Evolutionary conservation across 345 rosid species (phyloP).

Genomic region (Eucalyptus virginea): DNA sequence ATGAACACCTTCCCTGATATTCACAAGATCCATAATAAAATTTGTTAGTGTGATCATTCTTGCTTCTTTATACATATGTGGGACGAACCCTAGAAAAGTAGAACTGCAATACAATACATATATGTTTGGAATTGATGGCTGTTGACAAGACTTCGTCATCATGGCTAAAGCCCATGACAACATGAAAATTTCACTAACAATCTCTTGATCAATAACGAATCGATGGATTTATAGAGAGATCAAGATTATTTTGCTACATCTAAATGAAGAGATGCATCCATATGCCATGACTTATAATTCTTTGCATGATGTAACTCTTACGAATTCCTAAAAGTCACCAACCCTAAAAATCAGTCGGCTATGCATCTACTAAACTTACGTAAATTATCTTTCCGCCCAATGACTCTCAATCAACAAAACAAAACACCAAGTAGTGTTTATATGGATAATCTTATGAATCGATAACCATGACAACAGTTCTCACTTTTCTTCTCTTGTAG

Average conservation of each 20-base stretch:
- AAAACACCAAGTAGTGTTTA: background rate
- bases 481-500: background rate
- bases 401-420: background rate
- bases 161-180: background rate
- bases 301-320: background rate
- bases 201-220: background rate
- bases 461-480: background rate
- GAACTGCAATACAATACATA: background rate
- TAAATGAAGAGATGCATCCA: background rate
- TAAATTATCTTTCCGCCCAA: background rate
- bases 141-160: background rate
- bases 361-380: background rate
- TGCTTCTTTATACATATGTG: background rate
- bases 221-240: background rate
- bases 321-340: background rate
- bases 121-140: background rate
- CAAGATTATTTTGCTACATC: background rate
- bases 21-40: background rate
- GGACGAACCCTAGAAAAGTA: background rate
- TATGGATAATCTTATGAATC: background rate
- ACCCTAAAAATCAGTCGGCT: background rate
- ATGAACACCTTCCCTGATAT: constrained; percentile 76
- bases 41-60: background rate
- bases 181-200: background rate
- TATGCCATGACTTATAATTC: background rate